These are phyloP conservation scores for Nicotiana noctiflora DNA, from an alignment of 257 asterid species.

Conservation along the genomic window DNA sequence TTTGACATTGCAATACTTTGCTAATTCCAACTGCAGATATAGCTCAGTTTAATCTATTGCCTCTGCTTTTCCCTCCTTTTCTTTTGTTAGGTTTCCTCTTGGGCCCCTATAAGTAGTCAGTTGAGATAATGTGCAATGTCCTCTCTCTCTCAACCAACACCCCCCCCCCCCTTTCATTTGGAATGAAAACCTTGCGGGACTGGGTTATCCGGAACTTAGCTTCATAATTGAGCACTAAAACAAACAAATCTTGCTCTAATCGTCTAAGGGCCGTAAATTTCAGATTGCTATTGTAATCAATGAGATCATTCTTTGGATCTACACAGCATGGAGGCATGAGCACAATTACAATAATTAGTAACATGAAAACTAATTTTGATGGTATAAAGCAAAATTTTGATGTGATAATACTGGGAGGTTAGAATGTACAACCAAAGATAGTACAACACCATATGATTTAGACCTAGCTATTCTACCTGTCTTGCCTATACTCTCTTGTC, in stretches of 20 bases:
- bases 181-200: too few species aligned
- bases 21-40: slow-evolving; percentile 5
- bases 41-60: background rate
- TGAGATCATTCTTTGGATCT: background rate
- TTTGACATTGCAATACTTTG: background rate
- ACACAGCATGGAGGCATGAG: background rate
- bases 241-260: too few species aligned
- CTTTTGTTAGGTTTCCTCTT: background rate
- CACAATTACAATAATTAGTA: background rate
- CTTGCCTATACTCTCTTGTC: background rate
- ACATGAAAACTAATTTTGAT: background rate
- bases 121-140: background rate
- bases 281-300: background rate
- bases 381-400: too few species aligned
- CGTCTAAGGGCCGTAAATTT: background rate
- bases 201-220: too few species aligned
- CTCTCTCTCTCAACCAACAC: background rate
- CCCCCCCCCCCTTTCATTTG: too few species aligned
- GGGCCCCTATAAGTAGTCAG: background rate
- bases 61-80: background rate
- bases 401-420: background rate
- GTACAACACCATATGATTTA: background rate
- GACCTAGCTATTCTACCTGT: slow-evolving; percentile 5
- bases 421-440: background rate
- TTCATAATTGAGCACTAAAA: too few species aligned